Conservation (phyloP, 1,139 yeast species). For the Suhomyces taliae region DNA sequence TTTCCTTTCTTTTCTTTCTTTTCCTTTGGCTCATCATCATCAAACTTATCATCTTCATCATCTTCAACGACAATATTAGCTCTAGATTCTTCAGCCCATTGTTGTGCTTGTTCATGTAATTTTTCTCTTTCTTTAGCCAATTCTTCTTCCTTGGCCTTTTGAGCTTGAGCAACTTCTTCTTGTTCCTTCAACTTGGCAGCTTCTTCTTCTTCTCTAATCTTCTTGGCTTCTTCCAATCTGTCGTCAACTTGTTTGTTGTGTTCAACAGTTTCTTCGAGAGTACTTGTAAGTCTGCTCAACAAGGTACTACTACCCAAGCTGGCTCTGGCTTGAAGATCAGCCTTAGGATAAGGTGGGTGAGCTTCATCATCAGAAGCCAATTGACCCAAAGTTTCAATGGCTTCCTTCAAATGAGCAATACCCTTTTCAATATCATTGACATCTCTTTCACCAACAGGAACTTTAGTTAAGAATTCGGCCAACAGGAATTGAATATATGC, state of each 20-base stretch:
- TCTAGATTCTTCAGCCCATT: slow-evolving; percentile 69
- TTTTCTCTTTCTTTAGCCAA: slow-evolving; percentile 66
- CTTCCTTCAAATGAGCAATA: slow-evolving; percentile 58
- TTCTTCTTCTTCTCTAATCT: slow-evolving; percentile 59
- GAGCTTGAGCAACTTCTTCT: slow-evolving; percentile 42
- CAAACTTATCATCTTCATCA: slow-evolving; percentile 33
- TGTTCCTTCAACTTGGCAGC: slow-evolving; percentile 38
- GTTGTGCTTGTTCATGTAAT: slow-evolving; percentile 78
- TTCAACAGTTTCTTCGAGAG: slow-evolving; percentile 70
- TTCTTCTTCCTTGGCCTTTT: slow-evolving; percentile 48
- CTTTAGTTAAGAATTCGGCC: slow-evolving; percentile 76
- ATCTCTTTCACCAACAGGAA: slow-evolving; percentile 59
- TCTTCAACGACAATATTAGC: slow-evolving; percentile 34
- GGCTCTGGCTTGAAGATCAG: slow-evolving; percentile 82
- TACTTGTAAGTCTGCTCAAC: slow-evolving; percentile 66
- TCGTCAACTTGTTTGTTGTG: slow-evolving; percentile 58
- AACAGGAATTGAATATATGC: slow-evolving; percentile 85
- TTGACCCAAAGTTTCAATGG: slow-evolving; percentile 59
- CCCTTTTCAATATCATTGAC: slow-evolving; percentile 63
- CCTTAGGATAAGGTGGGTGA: slow-evolving; percentile 72
- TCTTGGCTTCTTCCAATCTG: slow-evolving; percentile 73
- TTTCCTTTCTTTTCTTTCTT: slow-evolving; percentile 20
- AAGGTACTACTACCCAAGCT: slow-evolving; percentile 79
- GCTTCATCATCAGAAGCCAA: slow-evolving; percentile 54
- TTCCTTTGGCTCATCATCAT: slow-evolving; percentile 24